Conservation (phyloP, 768 basidiomycete species). For the Termitomyces titanicus region DNA sequence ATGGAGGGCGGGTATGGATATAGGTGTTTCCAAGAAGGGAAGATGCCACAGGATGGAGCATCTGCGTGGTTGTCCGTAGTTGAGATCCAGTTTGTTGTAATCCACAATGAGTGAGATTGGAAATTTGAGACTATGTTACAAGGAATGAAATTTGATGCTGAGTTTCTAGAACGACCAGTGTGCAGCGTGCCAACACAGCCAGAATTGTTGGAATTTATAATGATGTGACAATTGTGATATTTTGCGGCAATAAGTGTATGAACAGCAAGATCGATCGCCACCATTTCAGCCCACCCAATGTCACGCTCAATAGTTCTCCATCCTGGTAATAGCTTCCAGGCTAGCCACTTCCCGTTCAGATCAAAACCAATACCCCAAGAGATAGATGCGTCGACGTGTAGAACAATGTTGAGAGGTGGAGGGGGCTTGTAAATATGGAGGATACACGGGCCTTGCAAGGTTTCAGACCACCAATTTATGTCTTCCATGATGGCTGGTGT, state of each 20-base stretch:
- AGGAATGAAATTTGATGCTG: conserved; percentile 25
- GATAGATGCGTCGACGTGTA: conserved; percentile 34
- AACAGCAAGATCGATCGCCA: conserved; percentile 35
- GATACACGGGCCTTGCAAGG: conserved; percentile 6
- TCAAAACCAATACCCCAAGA: conserved; percentile 14
- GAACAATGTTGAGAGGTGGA: conserved; percentile 1
- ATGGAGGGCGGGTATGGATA: background rate
- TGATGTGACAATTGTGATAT: conserved; percentile 22
- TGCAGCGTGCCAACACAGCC: conserved; percentile 27
- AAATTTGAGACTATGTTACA: conserved; percentile 20
- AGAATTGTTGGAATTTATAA: conserved; percentile 31
- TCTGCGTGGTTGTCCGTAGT: conserved; percentile 10
- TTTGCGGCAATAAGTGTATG: conserved; percentile 19
- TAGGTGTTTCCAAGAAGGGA: background rate
- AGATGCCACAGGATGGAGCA: conserved; percentile 18
- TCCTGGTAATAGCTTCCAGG: conserved; percentile 27
- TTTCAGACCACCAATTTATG: conserved; percentile 24
- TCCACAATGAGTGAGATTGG: conserved; percentile 20
- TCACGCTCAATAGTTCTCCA: conserved; percentile 11
- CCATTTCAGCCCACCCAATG: conserved; percentile 42
- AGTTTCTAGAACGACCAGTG: conserved; percentile 22
- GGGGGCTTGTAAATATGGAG: conserved; percentile 12
- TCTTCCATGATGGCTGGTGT: conserved; percentile 14
- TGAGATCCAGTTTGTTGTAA: conserved; percentile 22
- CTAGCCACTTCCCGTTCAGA: conserved; percentile 26